These are phyloP conservation scores for Lasiodiplodia theobromae DNA, from an alignment of 2,329 filamentous ascomycete genomes.

Conservation along the genomic window DNA sequence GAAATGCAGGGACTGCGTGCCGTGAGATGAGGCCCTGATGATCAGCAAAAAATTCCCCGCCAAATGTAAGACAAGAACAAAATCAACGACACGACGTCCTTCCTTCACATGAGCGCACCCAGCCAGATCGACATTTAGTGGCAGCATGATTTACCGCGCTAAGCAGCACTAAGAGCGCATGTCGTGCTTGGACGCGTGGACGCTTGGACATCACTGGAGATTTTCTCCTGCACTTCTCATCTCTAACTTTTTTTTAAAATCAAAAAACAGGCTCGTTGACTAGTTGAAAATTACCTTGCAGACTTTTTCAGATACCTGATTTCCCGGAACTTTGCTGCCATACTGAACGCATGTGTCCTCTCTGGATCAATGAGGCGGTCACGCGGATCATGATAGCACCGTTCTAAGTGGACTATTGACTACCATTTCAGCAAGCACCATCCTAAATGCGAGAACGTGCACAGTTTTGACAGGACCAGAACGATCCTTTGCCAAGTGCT, in stretches of 20 bases:
- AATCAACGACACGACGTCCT: background rate
- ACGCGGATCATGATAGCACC: background rate
- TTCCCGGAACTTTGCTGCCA: background rate
- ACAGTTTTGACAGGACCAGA: too few relatives aligned
- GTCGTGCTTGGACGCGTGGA: background rate
- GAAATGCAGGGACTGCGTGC: slow-evolving; percentile 10
- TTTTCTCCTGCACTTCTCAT: background rate
- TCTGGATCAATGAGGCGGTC: background rate
- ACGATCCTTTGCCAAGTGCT: too few relatives aligned
- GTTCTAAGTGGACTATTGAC: background rate
- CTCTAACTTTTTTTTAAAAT: background rate
- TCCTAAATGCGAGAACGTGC: background rate
- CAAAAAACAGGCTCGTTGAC: background rate
- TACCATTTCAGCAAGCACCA: background rate
- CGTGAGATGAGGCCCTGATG: background rate
- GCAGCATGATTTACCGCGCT: background rate
- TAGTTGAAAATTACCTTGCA: background rate
- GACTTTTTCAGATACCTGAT: background rate
- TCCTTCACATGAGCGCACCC: background rate
- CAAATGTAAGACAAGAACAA: background rate
- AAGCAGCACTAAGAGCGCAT: background rate
- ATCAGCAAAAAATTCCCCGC: background rate
- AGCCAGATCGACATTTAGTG: background rate
- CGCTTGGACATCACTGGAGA: background rate
- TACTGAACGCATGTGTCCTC: background rate